phyloP scores from a whole-genome alignment of 1,284 basidiomycete genomes.

The Cryptococcus hybrid region DNA sequence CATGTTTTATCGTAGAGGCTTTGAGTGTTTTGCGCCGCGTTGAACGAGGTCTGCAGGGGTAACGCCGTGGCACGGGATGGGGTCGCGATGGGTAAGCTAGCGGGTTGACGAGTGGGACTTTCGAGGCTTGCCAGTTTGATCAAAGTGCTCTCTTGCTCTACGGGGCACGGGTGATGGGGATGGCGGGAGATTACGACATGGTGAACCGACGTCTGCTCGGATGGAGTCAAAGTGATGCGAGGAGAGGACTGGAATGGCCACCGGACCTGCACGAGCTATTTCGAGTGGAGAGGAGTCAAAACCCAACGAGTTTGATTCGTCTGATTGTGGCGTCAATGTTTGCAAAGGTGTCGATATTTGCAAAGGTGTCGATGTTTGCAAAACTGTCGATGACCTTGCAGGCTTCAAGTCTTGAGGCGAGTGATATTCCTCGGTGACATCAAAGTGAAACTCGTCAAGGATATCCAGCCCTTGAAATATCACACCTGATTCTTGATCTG shows the following conservation, averaged over 20 bases:
- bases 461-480: background rate
- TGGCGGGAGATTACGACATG: constrained; percentile 18
- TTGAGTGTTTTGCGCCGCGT: constrained; percentile 8
- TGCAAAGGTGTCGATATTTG: no score
- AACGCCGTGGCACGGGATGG: constrained; percentile 6
- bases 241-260: constrained; percentile 29
- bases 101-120: background rate
- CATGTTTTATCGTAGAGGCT: background rate
- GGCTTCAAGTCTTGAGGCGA: no score
- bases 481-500: constrained; percentile 30
- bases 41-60: constrained; percentile 11
- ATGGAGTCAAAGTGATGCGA: constrained; percentile 19
- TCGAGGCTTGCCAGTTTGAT: constrained; percentile 1
- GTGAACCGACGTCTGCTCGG: constrained; percentile 22
- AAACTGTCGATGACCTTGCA: no score
- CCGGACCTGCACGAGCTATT: constrained; percentile 30
- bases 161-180: background rate
- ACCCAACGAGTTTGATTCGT: background rate
- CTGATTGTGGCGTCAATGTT: no score
- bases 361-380: no score
- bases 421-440: background rate
- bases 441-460: background rate
- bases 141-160: background rate
- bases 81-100: background rate
- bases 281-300: constrained; percentile 32